A percentile compares a stretch with the other conserved stretches of the same genome.
Conservation (phyloP, 257 asterid genomes). For the Hygrophila difformis region DNA sequence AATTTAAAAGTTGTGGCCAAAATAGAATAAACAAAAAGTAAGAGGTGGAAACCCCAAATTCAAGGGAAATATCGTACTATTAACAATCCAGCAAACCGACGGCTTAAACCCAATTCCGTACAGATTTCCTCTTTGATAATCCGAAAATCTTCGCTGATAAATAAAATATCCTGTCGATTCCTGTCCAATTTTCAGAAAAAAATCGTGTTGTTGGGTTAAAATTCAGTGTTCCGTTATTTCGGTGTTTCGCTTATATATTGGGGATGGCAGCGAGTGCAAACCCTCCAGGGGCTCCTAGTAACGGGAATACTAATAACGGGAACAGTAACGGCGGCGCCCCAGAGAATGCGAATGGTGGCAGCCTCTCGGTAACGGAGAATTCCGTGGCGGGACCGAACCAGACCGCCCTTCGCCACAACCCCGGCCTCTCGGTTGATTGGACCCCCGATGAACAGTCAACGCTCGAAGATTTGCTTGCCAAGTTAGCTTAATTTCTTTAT, state of each 20-base stretch:
- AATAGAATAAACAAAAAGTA: too few species aligned
- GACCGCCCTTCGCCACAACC: constrained; percentile 64
- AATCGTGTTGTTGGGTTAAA: neutral
- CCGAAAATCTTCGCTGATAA: too few species aligned
- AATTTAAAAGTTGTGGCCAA: too few species aligned
- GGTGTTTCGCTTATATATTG: neutral
- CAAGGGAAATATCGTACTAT: too few species aligned
- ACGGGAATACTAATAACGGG: constrained; percentile 24
- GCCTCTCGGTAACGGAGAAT: constrained; percentile 37
- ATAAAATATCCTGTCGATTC: neutral
- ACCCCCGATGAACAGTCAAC: constrained; percentile 68
- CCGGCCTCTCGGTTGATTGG: constrained; percentile 72
- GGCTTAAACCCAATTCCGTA: too few species aligned
- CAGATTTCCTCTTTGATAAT: too few species aligned
- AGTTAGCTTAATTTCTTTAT: constrained; percentile 31
- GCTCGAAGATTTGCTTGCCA: constrained; percentile 62
- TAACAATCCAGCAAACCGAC: too few species aligned
- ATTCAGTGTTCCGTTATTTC: neutral
- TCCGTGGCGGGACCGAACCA: constrained; percentile 43
- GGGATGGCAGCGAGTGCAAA: constrained; percentile 70
- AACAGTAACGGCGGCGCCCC: constrained; percentile 29
- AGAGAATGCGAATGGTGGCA: constrained; percentile 40
- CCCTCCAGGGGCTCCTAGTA: constrained; percentile 42
- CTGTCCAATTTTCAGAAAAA: neutral
- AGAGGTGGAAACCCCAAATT: too few species aligned